Conservation (phyloP, 2,329 filamentous ascomycete genomes). For the Allantophomopsis cytisporea region DNA sequence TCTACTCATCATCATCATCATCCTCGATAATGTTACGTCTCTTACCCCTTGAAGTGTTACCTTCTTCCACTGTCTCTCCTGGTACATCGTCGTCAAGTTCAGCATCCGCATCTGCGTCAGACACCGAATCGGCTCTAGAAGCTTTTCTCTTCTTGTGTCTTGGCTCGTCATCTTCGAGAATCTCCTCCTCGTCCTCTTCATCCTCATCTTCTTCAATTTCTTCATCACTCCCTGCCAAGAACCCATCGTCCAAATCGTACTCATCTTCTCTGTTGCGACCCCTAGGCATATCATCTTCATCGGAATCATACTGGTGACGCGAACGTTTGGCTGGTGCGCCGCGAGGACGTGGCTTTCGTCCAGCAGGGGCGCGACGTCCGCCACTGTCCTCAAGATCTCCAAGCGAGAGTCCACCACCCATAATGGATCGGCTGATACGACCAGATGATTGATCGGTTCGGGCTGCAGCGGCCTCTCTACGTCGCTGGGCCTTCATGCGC, state of each 20-base stretch:
- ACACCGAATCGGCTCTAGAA: slow-evolving; percentile 25
- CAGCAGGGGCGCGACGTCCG: slow-evolving; percentile 37
- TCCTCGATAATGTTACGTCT: slow-evolving; percentile 47
- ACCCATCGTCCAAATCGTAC: slow-evolving; percentile 70
- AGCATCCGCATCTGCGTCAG: slow-evolving; percentile 34
- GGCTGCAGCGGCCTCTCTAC: slow-evolving; percentile 53
- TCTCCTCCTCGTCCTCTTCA: slow-evolving; percentile 32
- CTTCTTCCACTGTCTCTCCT: slow-evolving; percentile 17
- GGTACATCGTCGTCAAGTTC: slow-evolving; percentile 41
- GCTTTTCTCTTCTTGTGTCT: slow-evolving; percentile 18
- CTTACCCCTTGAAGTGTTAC: slow-evolving; percentile 24
- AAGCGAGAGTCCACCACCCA: slow-evolving; percentile 46
- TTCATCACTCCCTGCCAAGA: slow-evolving; percentile 63
- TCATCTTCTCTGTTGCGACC: slow-evolving; percentile 47
- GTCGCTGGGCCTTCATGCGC: slow-evolving; percentile 49
- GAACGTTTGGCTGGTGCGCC: slow-evolving; percentile 12
- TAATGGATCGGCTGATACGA: slow-evolving; percentile 24
- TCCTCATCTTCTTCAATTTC: slow-evolving; percentile 46
- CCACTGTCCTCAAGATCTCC: slow-evolving; percentile 55
- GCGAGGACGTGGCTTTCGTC: slow-evolving; percentile 30
- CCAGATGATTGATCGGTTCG: slow-evolving; percentile 45
- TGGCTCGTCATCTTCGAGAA: slow-evolving; percentile 24
- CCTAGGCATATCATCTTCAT: slow-evolving; percentile 55
- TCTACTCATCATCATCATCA: slow-evolving; percentile 35
- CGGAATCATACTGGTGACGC: slow-evolving; percentile 59